These are phyloP conservation scores for Botrytis fragariae DNA, from an alignment of 2,329 filamentous ascomycete species.

Conservation along the genomic window DNA sequence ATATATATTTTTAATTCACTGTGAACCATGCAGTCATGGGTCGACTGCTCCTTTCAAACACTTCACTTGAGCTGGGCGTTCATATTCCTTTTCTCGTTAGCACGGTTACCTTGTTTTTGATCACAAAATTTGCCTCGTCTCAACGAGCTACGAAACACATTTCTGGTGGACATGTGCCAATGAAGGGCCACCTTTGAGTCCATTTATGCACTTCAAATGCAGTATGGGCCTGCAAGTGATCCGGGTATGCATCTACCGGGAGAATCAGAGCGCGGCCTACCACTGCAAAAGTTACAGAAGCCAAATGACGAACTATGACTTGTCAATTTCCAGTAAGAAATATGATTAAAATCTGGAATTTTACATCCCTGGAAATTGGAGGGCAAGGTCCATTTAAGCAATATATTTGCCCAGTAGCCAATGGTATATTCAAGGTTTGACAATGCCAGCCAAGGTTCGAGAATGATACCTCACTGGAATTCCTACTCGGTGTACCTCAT, in stretches of 20 bases:
- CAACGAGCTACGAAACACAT: constrained; percentile 21
- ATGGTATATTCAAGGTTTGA: neutral
- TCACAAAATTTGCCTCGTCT: constrained; percentile 21
- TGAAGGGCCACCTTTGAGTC: neutral
- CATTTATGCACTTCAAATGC: constrained; percentile 13
- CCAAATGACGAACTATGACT: constrained; percentile 1
- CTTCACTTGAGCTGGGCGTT: constrained; percentile 24
- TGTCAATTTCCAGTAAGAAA: neutral
- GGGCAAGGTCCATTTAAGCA: neutral
- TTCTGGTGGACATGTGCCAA: constrained; percentile 18
- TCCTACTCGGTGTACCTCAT: constrained; percentile 8
- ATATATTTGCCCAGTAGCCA: neutral
- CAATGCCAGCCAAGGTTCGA: neutral
- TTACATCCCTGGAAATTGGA: neutral
- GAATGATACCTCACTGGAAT: neutral
- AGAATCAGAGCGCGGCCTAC: constrained; percentile 12
- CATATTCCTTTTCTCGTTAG: constrained; percentile 24
- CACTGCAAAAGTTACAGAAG: constrained; percentile 10
- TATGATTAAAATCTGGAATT: neutral
- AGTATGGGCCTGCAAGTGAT: constrained; percentile 19
- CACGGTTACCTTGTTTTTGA: constrained; percentile 32
- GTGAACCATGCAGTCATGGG: constrained; percentile 22
- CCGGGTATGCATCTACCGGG: neutral
- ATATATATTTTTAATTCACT: constrained; percentile 27
- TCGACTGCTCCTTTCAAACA: constrained; percentile 26